These are phyloP conservation scores for Chaetothyriales sp. DNA, from an alignment of 2,329 filamentous ascomycete species.

Conservation along the genomic window DNA sequence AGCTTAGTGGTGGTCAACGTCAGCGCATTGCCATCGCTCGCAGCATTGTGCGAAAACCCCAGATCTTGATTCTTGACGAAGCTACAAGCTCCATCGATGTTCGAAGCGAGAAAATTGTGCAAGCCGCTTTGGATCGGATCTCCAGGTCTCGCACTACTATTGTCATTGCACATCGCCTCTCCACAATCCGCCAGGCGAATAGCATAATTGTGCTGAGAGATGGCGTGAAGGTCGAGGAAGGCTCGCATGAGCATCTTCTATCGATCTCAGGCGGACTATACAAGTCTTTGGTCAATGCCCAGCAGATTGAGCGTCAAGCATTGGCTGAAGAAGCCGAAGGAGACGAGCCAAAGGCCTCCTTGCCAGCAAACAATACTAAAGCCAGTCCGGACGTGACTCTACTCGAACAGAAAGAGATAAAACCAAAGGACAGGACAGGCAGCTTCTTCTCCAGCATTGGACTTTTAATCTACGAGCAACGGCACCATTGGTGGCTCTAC, in stretches of 20 bases:
- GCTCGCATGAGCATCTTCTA: slow-evolving; percentile 59
- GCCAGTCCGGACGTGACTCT: neutral
- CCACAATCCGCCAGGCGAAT: slow-evolving; percentile 61
- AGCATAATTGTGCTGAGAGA: slow-evolving; percentile 61
- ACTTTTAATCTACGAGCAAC: slow-evolving; percentile 22
- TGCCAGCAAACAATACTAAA: slow-evolving; percentile 2
- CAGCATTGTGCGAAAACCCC: slow-evolving; percentile 51
- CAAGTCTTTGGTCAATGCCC: slow-evolving; percentile 19
- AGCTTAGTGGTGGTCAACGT: slow-evolving; percentile 71
- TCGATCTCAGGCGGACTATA: slow-evolving; percentile 46
- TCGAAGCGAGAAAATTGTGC: slow-evolving; percentile 39
- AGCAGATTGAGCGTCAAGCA: slow-evolving; percentile 20
- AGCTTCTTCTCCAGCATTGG: slow-evolving; percentile 19
- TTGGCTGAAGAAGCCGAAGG: slow-evolving; percentile 21
- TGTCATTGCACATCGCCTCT: slow-evolving; percentile 61
- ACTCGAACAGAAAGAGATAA: neutral
- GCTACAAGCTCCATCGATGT: slow-evolving; percentile 55
- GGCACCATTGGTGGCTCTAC: slow-evolving; percentile 20
- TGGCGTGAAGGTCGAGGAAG: slow-evolving; percentile 56
- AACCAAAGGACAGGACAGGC: slow-evolving; percentile 8
- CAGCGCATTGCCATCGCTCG: slow-evolving; percentile 65
- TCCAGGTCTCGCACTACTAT: slow-evolving; percentile 53
- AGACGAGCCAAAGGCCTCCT: slow-evolving; percentile 2
- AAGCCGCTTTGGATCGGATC: slow-evolving; percentile 37
- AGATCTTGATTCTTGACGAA: slow-evolving; percentile 58